phyloP scores from a whole-genome alignment of 345 rosid species.

The Gossypium raimondii region DNA sequence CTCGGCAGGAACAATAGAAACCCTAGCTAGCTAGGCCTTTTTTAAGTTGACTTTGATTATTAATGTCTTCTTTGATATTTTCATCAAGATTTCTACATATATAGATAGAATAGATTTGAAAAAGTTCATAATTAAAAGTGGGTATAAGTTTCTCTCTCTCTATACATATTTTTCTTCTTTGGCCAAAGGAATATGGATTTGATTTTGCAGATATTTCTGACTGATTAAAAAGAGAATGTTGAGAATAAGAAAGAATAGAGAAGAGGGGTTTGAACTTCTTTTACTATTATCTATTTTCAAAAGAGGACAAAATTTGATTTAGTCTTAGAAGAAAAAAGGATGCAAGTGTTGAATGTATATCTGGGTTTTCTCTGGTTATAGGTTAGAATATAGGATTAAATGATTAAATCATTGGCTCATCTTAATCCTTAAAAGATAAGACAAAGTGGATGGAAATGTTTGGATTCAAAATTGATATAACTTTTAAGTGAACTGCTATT shows the following conservation, averaged over 20 bases:
- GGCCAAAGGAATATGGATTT: background rate
- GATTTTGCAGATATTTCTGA: constrained; percentile 25
- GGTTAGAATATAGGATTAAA: too few relatives aligned
- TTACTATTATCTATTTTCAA: background rate
- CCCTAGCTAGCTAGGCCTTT: constrained; percentile 18
- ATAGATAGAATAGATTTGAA: constrained; percentile 23
- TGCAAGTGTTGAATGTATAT: too few relatives aligned
- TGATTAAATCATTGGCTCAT: too few relatives aligned
- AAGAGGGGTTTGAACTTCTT: background rate
- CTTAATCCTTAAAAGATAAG: too few relatives aligned
- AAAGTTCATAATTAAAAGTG: background rate
- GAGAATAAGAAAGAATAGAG: constrained; percentile 7
- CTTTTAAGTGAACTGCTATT: too few relatives aligned
- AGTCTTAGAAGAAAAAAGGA: too few relatives aligned
- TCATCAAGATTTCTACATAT: constrained; percentile 4
- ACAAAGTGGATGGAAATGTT: too few relatives aligned
- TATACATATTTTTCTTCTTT: background rate
- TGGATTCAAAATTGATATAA: too few relatives aligned
- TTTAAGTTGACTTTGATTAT: background rate
- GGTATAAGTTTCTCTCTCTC: constrained; percentile 16
- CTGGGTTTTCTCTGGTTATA: too few relatives aligned
- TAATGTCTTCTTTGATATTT: constrained; percentile 12
- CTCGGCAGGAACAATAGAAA: constrained; percentile 60
- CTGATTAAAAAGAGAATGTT: background rate
- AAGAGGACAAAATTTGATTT: too few relatives aligned